A percentile compares a stretch with the other conserved stretches of the same genome.
Conservation (phyloP, 345 rosid genomes). For the Trapa bicornis region DNA sequence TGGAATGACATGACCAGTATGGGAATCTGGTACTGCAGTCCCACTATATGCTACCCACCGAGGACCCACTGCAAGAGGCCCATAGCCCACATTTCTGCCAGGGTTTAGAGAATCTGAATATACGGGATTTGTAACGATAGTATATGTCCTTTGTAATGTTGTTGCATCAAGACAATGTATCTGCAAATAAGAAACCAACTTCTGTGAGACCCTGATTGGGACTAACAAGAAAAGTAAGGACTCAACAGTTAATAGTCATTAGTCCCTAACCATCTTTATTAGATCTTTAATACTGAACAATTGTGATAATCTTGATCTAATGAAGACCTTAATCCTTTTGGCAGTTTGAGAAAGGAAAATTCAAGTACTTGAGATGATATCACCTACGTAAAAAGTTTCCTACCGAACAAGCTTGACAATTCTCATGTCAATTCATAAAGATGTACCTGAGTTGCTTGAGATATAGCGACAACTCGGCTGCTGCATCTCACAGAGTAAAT, state of each 20-base stretch:
- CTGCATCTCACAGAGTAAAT: constrained; percentile 82
- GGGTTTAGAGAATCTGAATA: constrained; percentile 25
- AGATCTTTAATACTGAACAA: not conserved
- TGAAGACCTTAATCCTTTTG: not conserved
- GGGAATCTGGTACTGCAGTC: constrained; percentile 40
- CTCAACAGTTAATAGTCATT: not conserved
- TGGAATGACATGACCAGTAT: constrained; percentile 45
- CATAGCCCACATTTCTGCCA: constrained; percentile 58
- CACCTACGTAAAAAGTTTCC: not conserved
- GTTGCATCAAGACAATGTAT: constrained; percentile 66
- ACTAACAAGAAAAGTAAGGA: not conserved
- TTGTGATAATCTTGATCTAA: not conserved
- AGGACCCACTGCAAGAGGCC: constrained; percentile 92
- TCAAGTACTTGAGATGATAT: not conserved
- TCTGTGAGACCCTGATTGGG: not conserved
- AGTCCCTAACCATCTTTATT: not conserved
- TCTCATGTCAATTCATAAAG: not conserved
- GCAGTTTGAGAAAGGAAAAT: not conserved
- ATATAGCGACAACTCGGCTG: constrained; percentile 76
- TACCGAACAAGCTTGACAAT: not conserved
- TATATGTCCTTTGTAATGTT: constrained; percentile 50
- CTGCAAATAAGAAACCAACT: constrained; percentile 31
- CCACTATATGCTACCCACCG: constrained; percentile 96
- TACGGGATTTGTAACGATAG: constrained; percentile 57
- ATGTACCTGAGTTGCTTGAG: constrained; percentile 64